Evolutionary conservation across 1,284 basidiomycete genomes (phyloP).

Genomic region (Schizopora paradoxa): DNA sequence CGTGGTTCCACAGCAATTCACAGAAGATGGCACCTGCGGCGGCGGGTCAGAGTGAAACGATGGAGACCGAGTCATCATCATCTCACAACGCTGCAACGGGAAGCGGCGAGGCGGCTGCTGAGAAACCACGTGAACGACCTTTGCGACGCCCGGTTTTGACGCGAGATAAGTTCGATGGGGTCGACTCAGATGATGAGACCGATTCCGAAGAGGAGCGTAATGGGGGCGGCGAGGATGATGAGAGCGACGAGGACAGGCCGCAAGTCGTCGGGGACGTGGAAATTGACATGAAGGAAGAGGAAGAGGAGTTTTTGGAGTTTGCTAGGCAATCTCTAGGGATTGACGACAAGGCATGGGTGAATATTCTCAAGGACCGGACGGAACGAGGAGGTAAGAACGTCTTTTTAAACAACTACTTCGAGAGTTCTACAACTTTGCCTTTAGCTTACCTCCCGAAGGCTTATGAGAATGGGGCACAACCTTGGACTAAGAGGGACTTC

Average conservation of each 20-base stretch:
- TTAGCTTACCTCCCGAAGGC: slow-evolving; percentile 62
- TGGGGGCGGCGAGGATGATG: slow-evolving; percentile 46
- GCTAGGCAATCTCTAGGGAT: slow-evolving; percentile 86
- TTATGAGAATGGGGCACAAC: neutral
- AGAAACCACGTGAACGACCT: slow-evolving; percentile 29
- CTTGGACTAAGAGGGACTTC: too few species aligned
- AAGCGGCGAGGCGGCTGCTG: slow-evolving; percentile 16
- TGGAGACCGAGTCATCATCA: slow-evolving; percentile 35
- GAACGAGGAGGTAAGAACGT: slow-evolving; percentile 63
- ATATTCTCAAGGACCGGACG: slow-evolving; percentile 72
- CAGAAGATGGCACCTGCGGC: slow-evolving; percentile 55
- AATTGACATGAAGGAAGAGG: slow-evolving; percentile 83
- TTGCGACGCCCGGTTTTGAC: slow-evolving; percentile 73
- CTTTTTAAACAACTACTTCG: slow-evolving; percentile 2
- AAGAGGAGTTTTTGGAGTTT: slow-evolving; percentile 90
- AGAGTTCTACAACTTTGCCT: neutral
- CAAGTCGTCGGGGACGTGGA: slow-evolving; percentile 78
- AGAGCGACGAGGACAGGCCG: slow-evolving; percentile 69
- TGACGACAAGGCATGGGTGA: slow-evolving; percentile 75
- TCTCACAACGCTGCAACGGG: slow-evolving; percentile 3
- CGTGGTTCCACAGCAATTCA: slow-evolving; percentile 60
- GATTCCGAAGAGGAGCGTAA: slow-evolving; percentile 49
- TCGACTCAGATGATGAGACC: slow-evolving; percentile 80
- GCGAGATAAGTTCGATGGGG: slow-evolving; percentile 78
- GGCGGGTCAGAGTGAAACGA: too few species aligned